Evolutionary conservation across 106 monocot genomes (phyloP).

Genomic region (Iris macrosiphon): DNA sequence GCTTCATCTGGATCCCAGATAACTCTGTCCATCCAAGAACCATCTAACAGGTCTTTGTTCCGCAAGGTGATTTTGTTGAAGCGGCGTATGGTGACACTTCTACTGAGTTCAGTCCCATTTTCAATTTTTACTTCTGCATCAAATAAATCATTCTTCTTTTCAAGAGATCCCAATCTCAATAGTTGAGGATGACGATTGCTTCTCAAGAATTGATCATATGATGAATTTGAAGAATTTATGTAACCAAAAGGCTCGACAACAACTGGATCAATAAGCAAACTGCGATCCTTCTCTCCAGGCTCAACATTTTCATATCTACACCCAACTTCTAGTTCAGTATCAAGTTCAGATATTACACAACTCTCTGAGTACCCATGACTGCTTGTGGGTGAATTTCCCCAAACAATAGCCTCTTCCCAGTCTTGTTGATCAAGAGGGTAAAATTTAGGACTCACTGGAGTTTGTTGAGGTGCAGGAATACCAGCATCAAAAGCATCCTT

Average conservation of each 20-base stretch:
- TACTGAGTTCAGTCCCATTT: slow-evolving; percentile 9
- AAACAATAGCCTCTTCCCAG: slow-evolving; percentile 90
- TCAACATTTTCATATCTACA: slow-evolving; percentile 1
- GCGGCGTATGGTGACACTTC: slow-evolving; percentile 15
- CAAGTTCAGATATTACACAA: slow-evolving; percentile 48
- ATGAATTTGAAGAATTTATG: slow-evolving; percentile 6
- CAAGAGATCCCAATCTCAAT: slow-evolving; percentile 19
- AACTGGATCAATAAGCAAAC: slow-evolving; percentile 12
- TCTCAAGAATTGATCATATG: background rate
- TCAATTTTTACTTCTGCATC: slow-evolving; percentile 14
- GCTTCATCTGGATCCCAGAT: slow-evolving; percentile 70
- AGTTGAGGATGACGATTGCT: slow-evolving; percentile 31
- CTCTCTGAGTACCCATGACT: slow-evolving; percentile 30
- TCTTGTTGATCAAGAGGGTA: slow-evolving; percentile 92
- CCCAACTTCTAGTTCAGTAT: slow-evolving; percentile 23
- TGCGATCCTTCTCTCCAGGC: slow-evolving; percentile 13
- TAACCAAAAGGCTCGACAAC: slow-evolving; percentile 25
- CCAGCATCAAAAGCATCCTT: slow-evolving; percentile 34
- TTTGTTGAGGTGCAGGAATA: slow-evolving; percentile 18
- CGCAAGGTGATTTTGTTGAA: slow-evolving; percentile 52
- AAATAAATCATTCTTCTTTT: slow-evolving; percentile 11
- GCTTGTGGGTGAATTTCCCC: slow-evolving; percentile 79
- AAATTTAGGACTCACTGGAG: slow-evolving; percentile 49
- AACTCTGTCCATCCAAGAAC: slow-evolving; percentile 79
- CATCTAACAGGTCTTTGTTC: slow-evolving; percentile 78